These are phyloP conservation scores for Ophiostoma triangulosporum DNA, from an alignment of 2,329 filamentous ascomycete genomes.

Conservation along the genomic window DNA sequence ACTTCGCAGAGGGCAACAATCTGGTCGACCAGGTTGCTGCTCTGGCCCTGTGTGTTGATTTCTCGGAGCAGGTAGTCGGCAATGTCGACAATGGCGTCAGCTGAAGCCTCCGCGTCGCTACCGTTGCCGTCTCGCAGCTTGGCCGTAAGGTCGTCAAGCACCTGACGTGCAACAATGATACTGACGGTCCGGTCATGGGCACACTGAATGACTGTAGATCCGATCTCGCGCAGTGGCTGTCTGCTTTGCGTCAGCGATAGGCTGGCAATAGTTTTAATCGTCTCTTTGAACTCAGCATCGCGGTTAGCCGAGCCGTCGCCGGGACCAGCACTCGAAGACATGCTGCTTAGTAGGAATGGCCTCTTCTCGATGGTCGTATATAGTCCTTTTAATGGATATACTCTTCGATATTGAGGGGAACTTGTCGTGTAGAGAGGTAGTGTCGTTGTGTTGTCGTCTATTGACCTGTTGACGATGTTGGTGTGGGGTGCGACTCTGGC, in stretches of 20 bases:
- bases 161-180: constrained; percentile 18
- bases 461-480: too few species aligned
- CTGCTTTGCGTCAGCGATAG: constrained; percentile 11
- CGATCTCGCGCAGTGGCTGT: neutral
- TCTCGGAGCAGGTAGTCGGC: constrained; percentile 59
- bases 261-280: constrained; percentile 16
- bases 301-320: neutral
- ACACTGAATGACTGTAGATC: constrained; percentile 10
- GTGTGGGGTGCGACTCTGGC: too few species aligned
- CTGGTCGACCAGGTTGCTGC: constrained; percentile 70
- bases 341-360: neutral
- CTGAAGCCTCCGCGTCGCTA: constrained; percentile 25
- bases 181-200: constrained; percentile 15
- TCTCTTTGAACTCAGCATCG: constrained; percentile 12
- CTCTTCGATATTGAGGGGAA: too few species aligned
- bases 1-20: constrained; percentile 66
- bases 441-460: too few species aligned
- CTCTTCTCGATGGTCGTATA: too few species aligned
- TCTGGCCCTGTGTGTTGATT: constrained; percentile 33
- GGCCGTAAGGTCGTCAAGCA: constrained; percentile 18
- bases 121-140: constrained; percentile 39
- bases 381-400: too few species aligned
- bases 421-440: too few species aligned
- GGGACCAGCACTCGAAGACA: neutral
- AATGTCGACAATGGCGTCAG: constrained; percentile 59